Percentiles rank a stretch among this genome's conserved stretches.
Conservation (phyloP, 345 rosid species). For the Hirschfeldia incana region DNA sequence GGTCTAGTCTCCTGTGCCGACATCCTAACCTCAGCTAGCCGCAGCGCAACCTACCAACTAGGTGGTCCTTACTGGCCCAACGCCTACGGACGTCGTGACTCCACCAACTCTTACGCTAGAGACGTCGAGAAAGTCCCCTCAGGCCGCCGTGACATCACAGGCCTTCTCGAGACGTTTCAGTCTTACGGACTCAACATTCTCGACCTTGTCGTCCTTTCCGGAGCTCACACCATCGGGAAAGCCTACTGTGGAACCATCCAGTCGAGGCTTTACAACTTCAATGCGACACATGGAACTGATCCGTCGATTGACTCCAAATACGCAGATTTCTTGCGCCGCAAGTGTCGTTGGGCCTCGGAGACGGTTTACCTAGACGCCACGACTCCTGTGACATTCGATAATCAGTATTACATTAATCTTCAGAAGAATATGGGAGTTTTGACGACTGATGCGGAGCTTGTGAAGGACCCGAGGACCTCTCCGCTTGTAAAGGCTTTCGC, state of each 20-base stretch:
- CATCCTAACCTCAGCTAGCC: conserved; percentile 55
- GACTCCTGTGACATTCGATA: conserved; percentile 59
- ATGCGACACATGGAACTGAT: conserved; percentile 48
- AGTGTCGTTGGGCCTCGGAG: conserved; percentile 74
- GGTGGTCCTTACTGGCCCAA: conserved; percentile 76
- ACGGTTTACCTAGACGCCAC: conserved; percentile 58
- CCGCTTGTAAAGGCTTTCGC: conserved; percentile 48
- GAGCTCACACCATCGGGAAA: conserved; percentile 84
- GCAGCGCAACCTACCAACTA: conserved; percentile 56
- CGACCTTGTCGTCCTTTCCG: conserved; percentile 77
- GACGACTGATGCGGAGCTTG: conserved; percentile 53
- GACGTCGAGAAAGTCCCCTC: conserved; percentile 62
- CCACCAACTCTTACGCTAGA: conserved; percentile 48
- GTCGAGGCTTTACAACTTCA: conserved; percentile 54
- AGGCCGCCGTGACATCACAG: conserved; percentile 58
- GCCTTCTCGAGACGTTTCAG: conserved; percentile 62
- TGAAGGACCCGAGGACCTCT: conserved; percentile 47
- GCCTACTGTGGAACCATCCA: conserved; percentile 58
- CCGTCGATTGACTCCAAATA: conserved; percentile 48
- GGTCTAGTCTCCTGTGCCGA: conserved; percentile 72
- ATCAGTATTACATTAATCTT: conserved; percentile 47
- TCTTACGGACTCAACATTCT: conserved; percentile 72
- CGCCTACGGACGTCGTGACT: conserved; percentile 76
- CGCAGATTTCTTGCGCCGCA: conserved; percentile 59
- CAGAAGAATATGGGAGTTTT: conserved; percentile 44